Base-by-base conservation (phyloP, 2,329 filamentous ascomycete species). In the Coniochaeta ligniaria region DNA sequence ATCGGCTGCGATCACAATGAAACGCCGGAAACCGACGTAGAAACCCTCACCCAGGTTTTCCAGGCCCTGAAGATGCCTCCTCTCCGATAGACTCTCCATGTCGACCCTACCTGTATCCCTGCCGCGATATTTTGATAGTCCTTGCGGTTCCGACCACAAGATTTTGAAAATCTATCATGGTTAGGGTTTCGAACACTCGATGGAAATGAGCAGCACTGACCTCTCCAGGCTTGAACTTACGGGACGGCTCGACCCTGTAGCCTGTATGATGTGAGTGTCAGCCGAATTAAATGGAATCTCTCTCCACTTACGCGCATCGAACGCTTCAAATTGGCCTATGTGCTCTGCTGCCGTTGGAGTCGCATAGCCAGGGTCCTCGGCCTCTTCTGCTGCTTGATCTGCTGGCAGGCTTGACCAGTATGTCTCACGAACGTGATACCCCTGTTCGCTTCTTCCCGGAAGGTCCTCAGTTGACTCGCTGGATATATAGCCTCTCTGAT, bases 11-110 rank as follows among this genome's bases (percentile, higher is more conserved):
- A 84, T 73, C 3, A 85, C 77, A 45, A 85, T 78, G 60, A 85
- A 85, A 3, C 82, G 78, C 6, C 82, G 76, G 59, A 82, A 78
- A 1, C 80, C 79, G n/a, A 78, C 71, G 61, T 80, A 80, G 43
- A 83, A 78, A 14, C 4, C 4, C 38, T 41, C 38, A 3, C 38
- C 38, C 6, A 41, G 12, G 6, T 38, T 17, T 38, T 4, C 16
- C 38, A 36, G 35, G 35, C 8, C 12, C 35, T 8, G 35, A 8
- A 14, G 12, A 36, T 11, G 38, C n/a, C 38, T 41, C 38, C 35
- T 5, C 38, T 2, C 17, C 17, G 71, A 69, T n/a, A n/a, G n/a
- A n/a, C n/a, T n/a, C n/a, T n/a, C n/a, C n/a, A n/a, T n/a, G n/a
- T n/a, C n/a, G n/a, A n/a, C n/a, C n/a, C n/a, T n/a, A n/a, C n/a